These are phyloP conservation scores for Saccharomyces hybrid DNA, from an alignment of 1,139 yeast species.

Conservation along the genomic window DNA sequence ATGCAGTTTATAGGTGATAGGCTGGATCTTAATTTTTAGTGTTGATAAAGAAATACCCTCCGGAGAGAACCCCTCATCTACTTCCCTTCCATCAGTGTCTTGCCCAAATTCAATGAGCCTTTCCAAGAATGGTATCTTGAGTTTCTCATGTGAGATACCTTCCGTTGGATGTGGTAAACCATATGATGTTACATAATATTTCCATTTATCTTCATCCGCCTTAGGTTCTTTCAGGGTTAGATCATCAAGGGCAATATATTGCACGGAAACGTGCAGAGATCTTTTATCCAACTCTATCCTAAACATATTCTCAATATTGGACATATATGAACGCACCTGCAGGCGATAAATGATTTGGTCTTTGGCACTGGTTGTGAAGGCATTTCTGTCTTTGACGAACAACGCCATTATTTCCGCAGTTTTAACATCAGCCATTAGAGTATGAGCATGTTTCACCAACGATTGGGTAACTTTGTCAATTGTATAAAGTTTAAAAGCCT, in stretches of 20 bases:
- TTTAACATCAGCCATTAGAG: slow-evolving; percentile 69
- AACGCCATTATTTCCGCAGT: slow-evolving; percentile 73
- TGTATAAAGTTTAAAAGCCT: slow-evolving; percentile 87
- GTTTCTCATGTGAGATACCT: slow-evolving; percentile 79
- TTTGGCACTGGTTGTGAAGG: slow-evolving; percentile 56
- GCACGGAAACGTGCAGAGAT: slow-evolving; percentile 55
- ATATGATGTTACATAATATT: slow-evolving; percentile 86
- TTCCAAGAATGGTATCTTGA: slow-evolving; percentile 67
- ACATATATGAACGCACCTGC: slow-evolving; percentile 76
- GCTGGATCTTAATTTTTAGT: slow-evolving; percentile 74
- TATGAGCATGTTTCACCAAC: slow-evolving; percentile 80
- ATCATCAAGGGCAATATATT: slow-evolving; percentile 82
- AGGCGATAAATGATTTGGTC: slow-evolving; percentile 87
- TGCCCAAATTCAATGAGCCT: slow-evolving; percentile 50
- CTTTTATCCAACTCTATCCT: slow-evolving; percentile 64
- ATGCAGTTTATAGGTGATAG: slow-evolving; percentile 70
- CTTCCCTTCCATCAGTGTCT: slow-evolving; percentile 22
- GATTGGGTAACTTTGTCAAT: slow-evolving; percentile 90
- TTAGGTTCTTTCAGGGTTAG: slow-evolving; percentile 74
- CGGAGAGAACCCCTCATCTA: slow-evolving; percentile 32
- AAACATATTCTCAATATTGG: slow-evolving; percentile 85
- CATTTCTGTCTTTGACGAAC: slow-evolving; percentile 71
- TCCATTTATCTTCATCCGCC: slow-evolving; percentile 75
- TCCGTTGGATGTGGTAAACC: slow-evolving; percentile 96
- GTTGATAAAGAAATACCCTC: slow-evolving; percentile 64